Percentiles rank a stretch among this genome's conserved stretches.
phyloP scores from a whole-genome alignment of 371 early-diverging fungal species.

The Basidiobolus meristosporus region DNA sequence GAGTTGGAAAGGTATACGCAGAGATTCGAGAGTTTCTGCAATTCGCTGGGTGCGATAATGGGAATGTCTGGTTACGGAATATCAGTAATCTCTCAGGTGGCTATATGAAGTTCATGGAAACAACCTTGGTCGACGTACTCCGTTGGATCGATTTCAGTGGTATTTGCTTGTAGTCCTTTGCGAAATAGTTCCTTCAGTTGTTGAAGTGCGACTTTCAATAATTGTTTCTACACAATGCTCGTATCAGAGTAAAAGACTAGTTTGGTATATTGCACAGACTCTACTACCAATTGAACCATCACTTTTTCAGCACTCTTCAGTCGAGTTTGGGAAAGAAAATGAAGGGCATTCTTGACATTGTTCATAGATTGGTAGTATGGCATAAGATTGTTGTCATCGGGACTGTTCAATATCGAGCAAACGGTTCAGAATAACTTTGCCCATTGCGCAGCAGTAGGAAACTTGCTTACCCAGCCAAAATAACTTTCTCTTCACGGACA shows the following conservation, averaged over 20 bases:
- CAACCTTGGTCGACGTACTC: no score
- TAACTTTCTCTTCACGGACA: not conserved
- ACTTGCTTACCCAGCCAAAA: conserved; percentile 2
- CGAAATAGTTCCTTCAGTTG: conserved; percentile 27
- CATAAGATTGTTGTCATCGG: conserved; percentile 18
- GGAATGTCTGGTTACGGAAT: conserved; percentile 17
- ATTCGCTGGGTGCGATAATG: conserved; percentile 11
- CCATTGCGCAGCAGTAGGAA: no score
- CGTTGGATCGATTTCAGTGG: no score
- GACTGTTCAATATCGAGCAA: conserved; percentile 7
- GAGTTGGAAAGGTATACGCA: conserved; percentile 38
- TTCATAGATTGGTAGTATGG: conserved; percentile 29
- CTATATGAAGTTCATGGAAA: no score
- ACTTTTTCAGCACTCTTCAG: conserved; percentile 20
- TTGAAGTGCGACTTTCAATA: conserved; percentile 18
- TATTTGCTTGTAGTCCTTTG: conserved; percentile 17
- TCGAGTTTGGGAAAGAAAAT: conserved; percentile 19
- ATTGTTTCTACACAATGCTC: conserved; percentile 9
- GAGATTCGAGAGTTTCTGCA: conserved; percentile 28
- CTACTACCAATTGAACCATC: conserved; percentile 11
- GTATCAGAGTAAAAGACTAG: not conserved
- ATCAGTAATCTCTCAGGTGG: no score
- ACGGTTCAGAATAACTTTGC: not conserved
- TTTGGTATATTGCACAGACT: not conserved
- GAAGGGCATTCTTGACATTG: conserved; percentile 30